A percentile compares a stretch with the other conserved stretches of the same genome.
phyloP scores from a whole-genome alignment of 202 grass and related monocot species.

The Setaria italica region DNA sequence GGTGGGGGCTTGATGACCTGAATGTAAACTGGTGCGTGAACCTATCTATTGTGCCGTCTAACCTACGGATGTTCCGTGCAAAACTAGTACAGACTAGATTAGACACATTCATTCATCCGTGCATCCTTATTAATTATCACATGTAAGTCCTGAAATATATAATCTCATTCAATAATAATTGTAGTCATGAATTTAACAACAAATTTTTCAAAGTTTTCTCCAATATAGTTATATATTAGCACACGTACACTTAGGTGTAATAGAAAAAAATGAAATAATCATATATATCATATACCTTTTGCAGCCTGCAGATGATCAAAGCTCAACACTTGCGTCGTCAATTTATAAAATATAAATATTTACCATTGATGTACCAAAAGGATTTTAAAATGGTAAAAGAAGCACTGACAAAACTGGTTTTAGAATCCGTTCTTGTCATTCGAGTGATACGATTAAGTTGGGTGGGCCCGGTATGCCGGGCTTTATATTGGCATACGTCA shows the following conservation, averaged over 20 bases:
- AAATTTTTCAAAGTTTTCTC: too few relatives aligned
- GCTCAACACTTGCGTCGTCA: too few relatives aligned
- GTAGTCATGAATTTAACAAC: too few relatives aligned
- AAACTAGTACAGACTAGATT: not conserved
- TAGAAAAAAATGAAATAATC: too few relatives aligned
- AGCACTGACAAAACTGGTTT: not conserved
- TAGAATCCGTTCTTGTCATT: slow-evolving; percentile 9
- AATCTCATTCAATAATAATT: not conserved
- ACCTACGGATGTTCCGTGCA: not conserved
- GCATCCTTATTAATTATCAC: not conserved
- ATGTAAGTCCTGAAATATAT: not conserved
- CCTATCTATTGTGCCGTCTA: not conserved
- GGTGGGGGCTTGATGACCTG: not conserved
- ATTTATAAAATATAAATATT: not conserved
- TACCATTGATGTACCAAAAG: not conserved
- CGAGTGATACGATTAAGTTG: slow-evolving; percentile 3
- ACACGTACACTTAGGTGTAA: too few relatives aligned
- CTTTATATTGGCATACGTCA: slow-evolving; percentile 28
- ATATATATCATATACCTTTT: too few relatives aligned
- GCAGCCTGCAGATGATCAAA: too few relatives aligned
- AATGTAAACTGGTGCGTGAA: not conserved
- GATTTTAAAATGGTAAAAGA: not conserved
- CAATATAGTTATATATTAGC: too few relatives aligned
- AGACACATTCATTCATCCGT: not conserved
- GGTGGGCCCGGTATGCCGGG: slow-evolving; percentile 12